These are phyloP conservation scores for Rhododendron griersonianum DNA, from an alignment of 148 eudicot genomes.

Conservation along the genomic window DNA sequence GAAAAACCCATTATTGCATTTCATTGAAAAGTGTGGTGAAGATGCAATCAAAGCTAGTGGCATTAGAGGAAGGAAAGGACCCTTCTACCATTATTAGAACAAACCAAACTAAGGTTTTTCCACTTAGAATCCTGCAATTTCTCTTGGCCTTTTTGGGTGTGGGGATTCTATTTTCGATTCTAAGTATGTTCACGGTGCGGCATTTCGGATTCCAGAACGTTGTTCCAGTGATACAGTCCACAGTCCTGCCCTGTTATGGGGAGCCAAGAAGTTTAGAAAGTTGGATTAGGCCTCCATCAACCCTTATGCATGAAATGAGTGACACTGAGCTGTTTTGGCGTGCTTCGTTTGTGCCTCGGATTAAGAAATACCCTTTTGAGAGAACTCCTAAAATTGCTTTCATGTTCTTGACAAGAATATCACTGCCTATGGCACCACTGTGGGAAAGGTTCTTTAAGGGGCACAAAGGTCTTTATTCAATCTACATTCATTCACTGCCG, in stretches of 20 bases:
- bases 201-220: constrained; percentile 15
- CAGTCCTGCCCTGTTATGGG: constrained; percentile 15
- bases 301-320: constrained; percentile 25
- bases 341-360: constrained; percentile 33
- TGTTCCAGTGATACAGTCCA: constrained; percentile 13
- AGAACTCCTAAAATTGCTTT: constrained; percentile 47
- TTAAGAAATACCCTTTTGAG: constrained; percentile 36
- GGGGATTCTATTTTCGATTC: constrained; percentile 19
- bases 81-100: background rate
- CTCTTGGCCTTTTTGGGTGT: constrained; percentile 22
- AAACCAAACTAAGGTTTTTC: constrained; percentile 19
- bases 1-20: background rate
- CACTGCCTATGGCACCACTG: constrained; percentile 40
- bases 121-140: constrained; percentile 26
- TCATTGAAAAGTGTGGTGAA: background rate
- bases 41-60: constrained; percentile 22
- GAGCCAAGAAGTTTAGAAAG: constrained; percentile 17
- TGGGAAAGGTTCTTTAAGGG: constrained; percentile 27
- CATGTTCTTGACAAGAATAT: constrained; percentile 51
- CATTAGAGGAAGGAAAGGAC: constrained; percentile 27
- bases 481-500: constrained; percentile 44
- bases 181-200: constrained; percentile 23
- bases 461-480: constrained; percentile 32
- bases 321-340: constrained; percentile 46
- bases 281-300: constrained; percentile 39